Evolutionary conservation across 2,329 filamentous ascomycete species (phyloP).

Genomic region (Sphaerulina vaccinii): DNA sequence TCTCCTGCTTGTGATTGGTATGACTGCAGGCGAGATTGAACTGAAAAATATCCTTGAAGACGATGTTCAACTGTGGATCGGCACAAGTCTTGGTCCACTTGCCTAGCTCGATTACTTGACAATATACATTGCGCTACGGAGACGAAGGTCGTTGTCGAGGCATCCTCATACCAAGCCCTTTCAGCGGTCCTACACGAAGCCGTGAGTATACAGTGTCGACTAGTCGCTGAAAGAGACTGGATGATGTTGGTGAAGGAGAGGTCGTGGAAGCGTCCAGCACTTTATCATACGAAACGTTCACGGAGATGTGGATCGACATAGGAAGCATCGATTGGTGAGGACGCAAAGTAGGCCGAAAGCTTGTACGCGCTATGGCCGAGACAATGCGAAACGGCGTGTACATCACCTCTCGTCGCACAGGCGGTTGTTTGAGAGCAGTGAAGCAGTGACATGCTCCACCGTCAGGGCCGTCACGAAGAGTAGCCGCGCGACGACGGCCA

Average conservation of each 20-base stretch:
- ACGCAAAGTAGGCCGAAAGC: neutral
- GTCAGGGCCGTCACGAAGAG: neutral
- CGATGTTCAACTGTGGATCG: constrained; percentile 2
- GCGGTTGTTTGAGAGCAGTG: constrained; percentile 5
- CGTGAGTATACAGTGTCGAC: too few species aligned
- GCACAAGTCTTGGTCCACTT: neutral
- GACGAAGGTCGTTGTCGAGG: too few species aligned
- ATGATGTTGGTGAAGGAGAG: neutral
- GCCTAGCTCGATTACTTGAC: neutral
- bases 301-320: neutral
- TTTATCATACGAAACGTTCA: neutral
- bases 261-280: neutral
- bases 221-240: too few species aligned
- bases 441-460: neutral
- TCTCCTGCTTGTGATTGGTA: constrained; percentile 2
- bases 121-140: too few species aligned
- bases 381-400: neutral
- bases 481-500: neutral
- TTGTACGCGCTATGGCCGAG: neutral
- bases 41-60: constrained; percentile 7
- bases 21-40: constrained; percentile 7
- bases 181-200: too few species aligned
- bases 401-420: constrained; percentile 1
- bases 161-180: too few species aligned
- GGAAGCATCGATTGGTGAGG: neutral